Conservation (phyloP, 2,329 filamentous ascomycete genomes). For the Penicillium paneum region DNA sequence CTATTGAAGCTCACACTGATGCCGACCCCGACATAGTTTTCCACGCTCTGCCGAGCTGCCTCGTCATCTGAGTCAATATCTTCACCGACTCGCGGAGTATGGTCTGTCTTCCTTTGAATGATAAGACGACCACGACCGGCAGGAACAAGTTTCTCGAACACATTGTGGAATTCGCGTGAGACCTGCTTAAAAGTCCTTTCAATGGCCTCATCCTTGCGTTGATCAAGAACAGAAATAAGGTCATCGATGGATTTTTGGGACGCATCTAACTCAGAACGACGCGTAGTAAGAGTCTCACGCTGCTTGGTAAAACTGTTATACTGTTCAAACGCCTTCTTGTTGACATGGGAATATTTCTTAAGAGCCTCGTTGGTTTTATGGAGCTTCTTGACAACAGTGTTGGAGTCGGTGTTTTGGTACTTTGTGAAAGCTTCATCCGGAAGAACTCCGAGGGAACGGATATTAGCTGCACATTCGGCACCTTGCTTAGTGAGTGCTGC, state of each 20-base stretch:
- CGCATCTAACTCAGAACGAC: conserved; percentile 80
- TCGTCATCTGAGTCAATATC: conserved; percentile 65
- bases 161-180: conserved; percentile 83
- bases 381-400: conserved; percentile 68
- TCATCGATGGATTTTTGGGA: conserved; percentile 87
- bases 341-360: conserved; percentile 96
- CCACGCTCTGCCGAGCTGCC: conserved; percentile 63
- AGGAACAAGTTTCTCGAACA: conserved; percentile 93
- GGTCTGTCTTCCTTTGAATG: conserved; percentile 86
- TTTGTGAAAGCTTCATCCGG: conserved; percentile 92
- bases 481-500: conserved; percentile 73
- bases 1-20: conserved; percentile 99
- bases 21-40: conserved; percentile 94
- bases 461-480: conserved; percentile 79
- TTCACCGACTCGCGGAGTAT: conserved; percentile 60
- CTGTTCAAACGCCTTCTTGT: conserved; percentile 99
- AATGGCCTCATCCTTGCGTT: conserved; percentile 95
- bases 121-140: conserved; percentile 87
- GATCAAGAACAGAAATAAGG: conserved; percentile 86
- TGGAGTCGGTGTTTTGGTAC: conserved; percentile 78
- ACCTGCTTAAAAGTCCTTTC: conserved; percentile 99
- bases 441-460: conserved; percentile 86
- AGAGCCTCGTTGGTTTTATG: conserved; percentile 89
- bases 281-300: conserved; percentile 78
- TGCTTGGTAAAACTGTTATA: conserved; percentile 96